phyloP scores from a whole-genome alignment of 1,139 yeast species.

The Lodderomyces parapsilosis region DNA sequence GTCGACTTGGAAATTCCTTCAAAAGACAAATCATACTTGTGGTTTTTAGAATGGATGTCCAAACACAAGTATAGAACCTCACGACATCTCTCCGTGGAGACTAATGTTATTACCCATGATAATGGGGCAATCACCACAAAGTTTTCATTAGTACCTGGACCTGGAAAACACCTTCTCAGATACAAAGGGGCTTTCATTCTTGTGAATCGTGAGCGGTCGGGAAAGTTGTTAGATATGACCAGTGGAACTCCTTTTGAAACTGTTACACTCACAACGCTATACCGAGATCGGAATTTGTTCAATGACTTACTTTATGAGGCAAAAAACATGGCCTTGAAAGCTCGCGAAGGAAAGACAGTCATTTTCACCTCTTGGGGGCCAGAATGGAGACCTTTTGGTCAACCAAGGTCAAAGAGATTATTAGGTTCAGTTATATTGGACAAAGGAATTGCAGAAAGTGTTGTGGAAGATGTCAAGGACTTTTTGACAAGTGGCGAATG shows the following conservation, averaged over 20 bases:
- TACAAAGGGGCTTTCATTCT: constrained; percentile 88
- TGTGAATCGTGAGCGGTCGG: constrained; percentile 87
- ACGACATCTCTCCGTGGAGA: constrained; percentile 87
- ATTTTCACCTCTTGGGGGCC: constrained; percentile 95
- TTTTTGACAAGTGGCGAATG: constrained; percentile 79
- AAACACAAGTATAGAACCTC: constrained; percentile 69
- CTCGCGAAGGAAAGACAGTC: constrained; percentile 92
- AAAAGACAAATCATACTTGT: constrained; percentile 87
- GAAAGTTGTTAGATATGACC: constrained; percentile 83
- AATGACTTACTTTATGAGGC: constrained; percentile 80
- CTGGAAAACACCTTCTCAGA: constrained; percentile 85
- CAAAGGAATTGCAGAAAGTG: constrained; percentile 62
- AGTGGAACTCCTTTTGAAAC: constrained; percentile 96
- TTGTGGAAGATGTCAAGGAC: constrained; percentile 73
- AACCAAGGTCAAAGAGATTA: constrained; percentile 84
- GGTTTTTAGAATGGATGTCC: constrained; percentile 98
- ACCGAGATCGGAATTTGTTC: constrained; percentile 74
- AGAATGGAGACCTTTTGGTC: constrained; percentile 98
- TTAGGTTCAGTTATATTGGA: constrained; percentile 86
- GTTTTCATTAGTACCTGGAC: constrained; percentile 95
- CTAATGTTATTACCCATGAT: constrained; percentile 84
- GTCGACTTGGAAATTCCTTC: constrained; percentile 94
- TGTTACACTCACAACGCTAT: constrained; percentile 84
- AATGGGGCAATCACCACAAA: constrained; percentile 89
- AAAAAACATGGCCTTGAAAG: constrained; percentile 73